Percentiles rank a stretch among this genome's conserved stretches.
Conservation (phyloP, 257 asterid species). For the Jasminum sambac region DNA sequence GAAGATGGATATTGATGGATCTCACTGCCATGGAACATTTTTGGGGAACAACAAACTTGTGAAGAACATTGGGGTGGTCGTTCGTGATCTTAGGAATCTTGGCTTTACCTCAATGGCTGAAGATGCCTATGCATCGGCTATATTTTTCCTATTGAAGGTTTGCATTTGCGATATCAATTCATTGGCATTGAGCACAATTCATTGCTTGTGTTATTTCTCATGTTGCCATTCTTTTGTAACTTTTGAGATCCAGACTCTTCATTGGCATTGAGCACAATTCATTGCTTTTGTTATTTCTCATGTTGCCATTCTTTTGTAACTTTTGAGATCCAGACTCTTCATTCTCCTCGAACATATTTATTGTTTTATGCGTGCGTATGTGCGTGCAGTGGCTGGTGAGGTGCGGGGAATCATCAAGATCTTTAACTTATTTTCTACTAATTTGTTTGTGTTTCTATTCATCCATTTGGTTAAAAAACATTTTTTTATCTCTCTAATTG, state of each 20-base stretch:
- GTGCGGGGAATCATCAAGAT: background rate
- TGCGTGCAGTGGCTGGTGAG: background rate
- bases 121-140: slow-evolving; percentile 98
- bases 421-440: background rate
- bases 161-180: background rate
- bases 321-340: background rate
- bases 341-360: background rate
- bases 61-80: slow-evolving; percentile 79
- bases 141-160: slow-evolving; percentile 80
- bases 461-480: slow-evolving; percentile 1
- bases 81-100: slow-evolving; percentile 81
- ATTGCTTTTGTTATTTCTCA: slow-evolving; percentile 15
- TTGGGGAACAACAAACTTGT: slow-evolving; percentile 67
- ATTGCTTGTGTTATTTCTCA: slow-evolving; percentile 16
- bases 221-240: slow-evolving; percentile 21
- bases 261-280: slow-evolving; percentile 19
- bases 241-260: background rate
- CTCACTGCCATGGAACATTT: slow-evolving; percentile 32
- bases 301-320: slow-evolving; percentile 21
- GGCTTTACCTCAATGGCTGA: slow-evolving; percentile 95
- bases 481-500: slow-evolving; percentile 19
- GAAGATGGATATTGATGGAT: slow-evolving; percentile 60
- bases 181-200: slow-evolving; percentile 19
- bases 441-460: slow-evolving; percentile 4
- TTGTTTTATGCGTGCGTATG: background rate